A percentile compares a stretch with the other conserved stretches of the same genome.
Conservation (phyloP, 768 basidiomycete species). For the Suillus occidentalis region DNA sequence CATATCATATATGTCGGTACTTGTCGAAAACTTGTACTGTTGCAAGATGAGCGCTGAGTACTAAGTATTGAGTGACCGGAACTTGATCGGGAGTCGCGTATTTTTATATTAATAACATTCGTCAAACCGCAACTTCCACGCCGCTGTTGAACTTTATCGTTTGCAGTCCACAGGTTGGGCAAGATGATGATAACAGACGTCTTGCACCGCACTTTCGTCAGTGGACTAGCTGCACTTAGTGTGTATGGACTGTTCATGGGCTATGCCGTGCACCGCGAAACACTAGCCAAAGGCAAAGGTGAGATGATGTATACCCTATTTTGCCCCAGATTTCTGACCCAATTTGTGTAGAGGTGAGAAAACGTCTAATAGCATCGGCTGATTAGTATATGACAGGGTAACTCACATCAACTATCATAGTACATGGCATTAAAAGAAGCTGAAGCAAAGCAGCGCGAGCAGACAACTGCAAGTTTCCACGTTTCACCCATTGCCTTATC, state of each 20-base stretch:
- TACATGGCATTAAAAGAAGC: slow-evolving; percentile 23
- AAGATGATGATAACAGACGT: slow-evolving; percentile 27
- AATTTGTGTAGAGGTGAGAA: slow-evolving; percentile 2
- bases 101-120: neutral
- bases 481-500: neutral
- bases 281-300: slow-evolving; percentile 34
- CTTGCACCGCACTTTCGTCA: slow-evolving; percentile 32
- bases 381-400: neutral
- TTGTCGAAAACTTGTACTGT: neutral
- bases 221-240: slow-evolving; percentile 27
- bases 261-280: slow-evolving; percentile 31
- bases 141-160: neutral
- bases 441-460: slow-evolving; percentile 20
- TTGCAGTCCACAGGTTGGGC: slow-evolving; percentile 16
- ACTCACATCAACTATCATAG: slow-evolving; percentile 11
- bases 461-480: slow-evolving; percentile 14
- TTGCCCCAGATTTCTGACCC: neutral
- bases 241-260: slow-evolving; percentile 33
- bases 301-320: slow-evolving; percentile 5
- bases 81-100: neutral
- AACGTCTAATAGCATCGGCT: neutral
- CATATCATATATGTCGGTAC: neutral
- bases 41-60: too few relatives aligned
- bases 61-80: neutral
- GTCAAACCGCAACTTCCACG: neutral